Percentiles rank a stretch among this genome's conserved stretches.
Conservation (phyloP, 1,139 yeast species). For the Scheffersomyces parashehatae region DNA sequence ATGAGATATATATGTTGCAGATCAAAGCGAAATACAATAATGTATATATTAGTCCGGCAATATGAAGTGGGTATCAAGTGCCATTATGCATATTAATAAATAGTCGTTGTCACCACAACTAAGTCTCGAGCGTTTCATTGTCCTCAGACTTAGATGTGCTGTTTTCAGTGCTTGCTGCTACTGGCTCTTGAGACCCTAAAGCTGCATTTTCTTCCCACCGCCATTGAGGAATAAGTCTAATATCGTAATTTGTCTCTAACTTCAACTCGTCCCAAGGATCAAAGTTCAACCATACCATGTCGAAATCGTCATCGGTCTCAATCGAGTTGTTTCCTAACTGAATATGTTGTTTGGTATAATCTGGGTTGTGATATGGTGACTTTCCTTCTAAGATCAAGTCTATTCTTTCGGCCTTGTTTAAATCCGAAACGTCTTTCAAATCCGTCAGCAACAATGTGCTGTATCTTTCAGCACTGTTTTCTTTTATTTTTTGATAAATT, state of each 20-base stretch:
- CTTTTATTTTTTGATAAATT: slow-evolving; percentile 25
- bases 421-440: slow-evolving; percentile 32
- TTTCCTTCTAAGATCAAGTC: slow-evolving; percentile 40
- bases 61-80: too few relatives aligned
- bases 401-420: slow-evolving; percentile 39
- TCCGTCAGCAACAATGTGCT: slow-evolving; percentile 24
- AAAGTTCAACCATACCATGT: slow-evolving; percentile 46
- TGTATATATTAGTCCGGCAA: too few relatives aligned
- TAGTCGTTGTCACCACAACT: too few relatives aligned
- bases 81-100: too few relatives aligned
- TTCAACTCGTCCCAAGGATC: slow-evolving; percentile 57
- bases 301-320: slow-evolving; percentile 44
- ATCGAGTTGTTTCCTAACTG: slow-evolving; percentile 38
- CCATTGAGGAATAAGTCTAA: slow-evolving; percentile 41
- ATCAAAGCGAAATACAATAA: too few relatives aligned
- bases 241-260: slow-evolving; percentile 40
- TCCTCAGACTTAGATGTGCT: too few relatives aligned
- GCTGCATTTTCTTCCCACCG: neutral
- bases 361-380: slow-evolving; percentile 11
- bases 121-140: too few relatives aligned
- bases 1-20: too few relatives aligned
- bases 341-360: slow-evolving; percentile 34
- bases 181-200: neutral
- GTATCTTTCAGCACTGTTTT: slow-evolving; percentile 22
- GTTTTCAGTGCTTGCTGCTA: too few relatives aligned